Base-by-base conservation (phyloP, 148 eudicot genomes). In the Arctostaphylos glauca region DNA sequence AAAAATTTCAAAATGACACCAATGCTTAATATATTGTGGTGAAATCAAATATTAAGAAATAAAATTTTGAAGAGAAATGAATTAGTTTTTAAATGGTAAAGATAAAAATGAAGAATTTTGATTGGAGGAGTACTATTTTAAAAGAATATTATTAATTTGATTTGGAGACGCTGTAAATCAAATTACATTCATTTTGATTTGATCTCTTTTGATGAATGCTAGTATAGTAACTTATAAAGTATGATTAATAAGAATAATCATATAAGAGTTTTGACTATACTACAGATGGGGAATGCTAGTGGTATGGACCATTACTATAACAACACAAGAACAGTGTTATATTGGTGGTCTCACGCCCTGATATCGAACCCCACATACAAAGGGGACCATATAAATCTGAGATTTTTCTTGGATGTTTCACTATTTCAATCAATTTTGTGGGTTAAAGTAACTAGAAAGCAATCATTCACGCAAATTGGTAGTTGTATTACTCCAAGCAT, bases 261-360 rank as follows among this genome's bases (percentile, higher is more conserved):
- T 1, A 31, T 16, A n/a, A 43, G 70, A 64, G 64, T 18, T 19
- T 19, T 31, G 41, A 12, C 43, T 16, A 66, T 66, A 66, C 31
- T n/a, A 3, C 85, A 90, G 92, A 91, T 90, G 44, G 92, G 92
- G 38, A 90, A 90, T 83, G 92, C 90, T n/a, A 0, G 92, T 86
- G 7, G 88, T 86, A 49, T 86, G 44, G 90, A 90, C 73, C 79
- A 72, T 81, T 68, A 88, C 83, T 84, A 88, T n/a, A 91, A 90
- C 78, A 81, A 55, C 84, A 46, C 87, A 23, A 90, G 92, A 4
- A 90, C 89, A 0, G 86, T 87, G 0, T 23, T 66, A 25, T 90
- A 81, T 44, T 88, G 90, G 89, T 90, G 92, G 92, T 87, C 60
- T 44, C 92, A 90, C 81, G 55, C 89, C 3, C 80, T 90, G 23